Evolutionary conservation across 805 yeast species (phyloP), one percentile per base, ranked within the genome.

Genomic region (Candida endomychidarum): DNA sequence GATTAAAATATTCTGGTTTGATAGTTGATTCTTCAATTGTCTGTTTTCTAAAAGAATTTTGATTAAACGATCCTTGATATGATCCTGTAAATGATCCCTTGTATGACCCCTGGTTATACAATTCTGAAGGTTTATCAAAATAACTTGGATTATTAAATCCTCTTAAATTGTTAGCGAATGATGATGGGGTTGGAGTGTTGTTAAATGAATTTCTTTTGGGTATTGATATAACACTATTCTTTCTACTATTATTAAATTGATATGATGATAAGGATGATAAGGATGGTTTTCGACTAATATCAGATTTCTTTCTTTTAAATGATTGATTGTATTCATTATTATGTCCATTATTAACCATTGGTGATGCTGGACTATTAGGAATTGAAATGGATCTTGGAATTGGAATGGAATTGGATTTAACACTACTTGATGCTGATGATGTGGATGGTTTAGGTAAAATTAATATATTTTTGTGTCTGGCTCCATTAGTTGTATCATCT

Each of bases 251-350:
- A 2, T 28, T 27, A 12, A 35, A 40, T 34, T 44, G 48, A 27
- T 41, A 38, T 5, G 48, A 38, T 14, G 43, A 41, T 17, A 40
- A 27, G 8, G 51, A 45, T 3, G 48, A 28, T 11, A 37, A 33
- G 8, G 52, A 48, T 2, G 45, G 37, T 34, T 45, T 48, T 23
- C 52, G 31, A 24, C 46, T 43, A 4, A 46, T 38, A 30, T 67
- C 73, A 1, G 70, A 58, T 53, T 67, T 68, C 42, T 67, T 68
- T n/a, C 75, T 45, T 50, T 69, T 69, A 47, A 67, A 68, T 37
- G 56, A 67, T 49, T 61, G 66, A 34, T 50, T 56, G n/a, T 42
- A 38, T 39, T 50, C 51, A 17, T 34, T 24, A 21, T 32, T 32
- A 7, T 29, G 18, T 8, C 9, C 12, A 12, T 21, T 22, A 26